Base-by-base conservation (phyloP, 176 grass and related monocot species). In the Chrysopogon serrulatus region DNA sequence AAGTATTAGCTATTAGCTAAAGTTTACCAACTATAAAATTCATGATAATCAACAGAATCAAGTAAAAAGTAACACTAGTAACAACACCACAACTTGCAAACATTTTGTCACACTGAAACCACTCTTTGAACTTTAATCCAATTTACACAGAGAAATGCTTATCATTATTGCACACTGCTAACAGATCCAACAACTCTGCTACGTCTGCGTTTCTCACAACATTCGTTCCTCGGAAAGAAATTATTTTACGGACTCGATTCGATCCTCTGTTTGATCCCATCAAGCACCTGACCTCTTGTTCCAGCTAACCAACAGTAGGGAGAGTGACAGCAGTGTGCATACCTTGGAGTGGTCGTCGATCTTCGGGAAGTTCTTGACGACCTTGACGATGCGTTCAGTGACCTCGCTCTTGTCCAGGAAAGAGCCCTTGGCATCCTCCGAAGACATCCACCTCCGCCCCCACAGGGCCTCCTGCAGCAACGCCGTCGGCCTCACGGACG, bases 371-470 rank as follows among this genome's bases (percentile, higher is more conserved):
- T 83, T 42, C 74, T 37, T 89, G 79, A 92, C 86, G 79, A 89
- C 83, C 78, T 82, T 88, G 74, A 92, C 69, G 86, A 86, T 71
- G 83, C 90, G 86, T 31, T 92, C 90, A 12, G 48, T 51, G 68
- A 92, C 90, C 79, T 92, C 86, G 34, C 62, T 44, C 74, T 89
- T 92, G 83, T 86, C 83, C 8, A 92, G 74, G 86, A 92, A 92
- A 23, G 90, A 86, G 15, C 90, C 90, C 68, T 92, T 88, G 26
- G 74, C 35, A 28, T 92, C 86, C 74, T 87, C 80, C 32, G 84
- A 87, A 27, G 84, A 90, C 84, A 90, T 83, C 84, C 80, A 80
- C 10, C 84, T 84, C 75, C 75, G 89, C 24, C 84, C 79, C 68
- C 47, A 79, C 47, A 86, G 37, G 36, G 48, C 84, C 32, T 64